phyloP scores from a whole-genome alignment of 495 filamentous ascomycete genomes.

The Margaritispora aquatica region DNA sequence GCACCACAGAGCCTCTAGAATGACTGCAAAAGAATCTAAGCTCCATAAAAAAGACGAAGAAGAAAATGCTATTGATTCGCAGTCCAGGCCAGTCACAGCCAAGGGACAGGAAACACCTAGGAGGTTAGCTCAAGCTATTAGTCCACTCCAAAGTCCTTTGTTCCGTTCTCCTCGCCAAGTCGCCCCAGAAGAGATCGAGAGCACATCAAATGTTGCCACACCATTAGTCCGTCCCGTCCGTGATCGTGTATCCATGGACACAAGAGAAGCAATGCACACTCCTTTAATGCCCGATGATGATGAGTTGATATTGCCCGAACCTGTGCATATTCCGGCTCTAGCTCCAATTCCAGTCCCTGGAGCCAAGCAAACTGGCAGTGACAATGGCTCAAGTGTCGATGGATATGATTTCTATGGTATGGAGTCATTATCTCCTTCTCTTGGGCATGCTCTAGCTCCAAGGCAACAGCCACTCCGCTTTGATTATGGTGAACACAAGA shows the following conservation, averaged over 20 bases:
- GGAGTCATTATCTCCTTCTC: slow-evolving; percentile 37
- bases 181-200: slow-evolving; percentile 52
- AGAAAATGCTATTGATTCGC: background rate
- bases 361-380: slow-evolving; percentile 14
- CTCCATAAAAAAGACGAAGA: background rate
- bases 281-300: slow-evolving; percentile 22
- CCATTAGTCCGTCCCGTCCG: slow-evolving; percentile 61
- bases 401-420: slow-evolving; percentile 54
- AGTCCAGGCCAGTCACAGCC: background rate
- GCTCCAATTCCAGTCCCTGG: slow-evolving; percentile 29
- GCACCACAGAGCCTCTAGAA: slow-evolving; percentile 43
- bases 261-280: slow-evolving; percentile 40
- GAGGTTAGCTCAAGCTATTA: slow-evolving; percentile 25
- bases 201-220: slow-evolving; percentile 71
- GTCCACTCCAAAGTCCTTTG: slow-evolving; percentile 10
- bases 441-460: slow-evolving; percentile 32
- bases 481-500: slow-evolving; percentile 28
- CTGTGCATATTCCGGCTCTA: slow-evolving; percentile 22
- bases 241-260: slow-evolving; percentile 34
- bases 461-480: slow-evolving; percentile 24
- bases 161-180: slow-evolving; percentile 27
- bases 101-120: slow-evolving; percentile 31
- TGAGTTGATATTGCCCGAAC: slow-evolving; percentile 23
- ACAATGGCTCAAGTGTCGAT: slow-evolving; percentile 39
- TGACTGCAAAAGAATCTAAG: slow-evolving; percentile 20